A percentile compares a stretch with the other conserved stretches of the same genome.
phyloP scores from a whole-genome alignment of 176 grass and related monocot genomes.

The Typha latifolia region DNA sequence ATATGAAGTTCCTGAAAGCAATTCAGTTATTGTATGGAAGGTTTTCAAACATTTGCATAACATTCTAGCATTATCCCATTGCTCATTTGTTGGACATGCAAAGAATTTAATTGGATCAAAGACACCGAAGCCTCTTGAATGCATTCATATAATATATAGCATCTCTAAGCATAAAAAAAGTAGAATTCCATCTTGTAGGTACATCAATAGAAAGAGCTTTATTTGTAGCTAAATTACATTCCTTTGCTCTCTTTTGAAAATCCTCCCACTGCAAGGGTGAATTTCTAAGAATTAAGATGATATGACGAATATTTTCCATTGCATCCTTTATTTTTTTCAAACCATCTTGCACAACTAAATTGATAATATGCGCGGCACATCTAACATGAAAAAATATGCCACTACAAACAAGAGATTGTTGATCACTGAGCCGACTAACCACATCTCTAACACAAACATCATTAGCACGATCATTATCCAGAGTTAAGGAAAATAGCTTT shows the following conservation, averaged over 20 bases:
- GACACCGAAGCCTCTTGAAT: not conserved
- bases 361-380: not conserved
- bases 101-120: not conserved
- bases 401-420: not conserved
- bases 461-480: not conserved
- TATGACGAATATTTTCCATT: too few relatives aligned
- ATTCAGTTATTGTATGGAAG: too few relatives aligned
- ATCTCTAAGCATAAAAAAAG: too few relatives aligned
- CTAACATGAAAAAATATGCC: not conserved
- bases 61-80: not conserved
- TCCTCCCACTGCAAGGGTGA: too few relatives aligned
- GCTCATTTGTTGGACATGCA: not conserved
- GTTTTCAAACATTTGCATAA: too few relatives aligned
- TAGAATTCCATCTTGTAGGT: not conserved
- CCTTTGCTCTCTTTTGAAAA: too few relatives aligned
- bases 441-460: not conserved
- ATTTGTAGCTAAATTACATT: too few relatives aligned
- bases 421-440: not conserved
- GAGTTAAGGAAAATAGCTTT: not conserved
- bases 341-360: not conserved
- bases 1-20: too few relatives aligned
- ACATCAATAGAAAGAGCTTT: too few relatives aligned
- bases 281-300: too few relatives aligned
- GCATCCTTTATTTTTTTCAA: too few relatives aligned
- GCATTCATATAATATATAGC: not conserved